Conservation (phyloP, 495 filamentous ascomycete species). For the Talaromyces proteolyticus region DNA sequence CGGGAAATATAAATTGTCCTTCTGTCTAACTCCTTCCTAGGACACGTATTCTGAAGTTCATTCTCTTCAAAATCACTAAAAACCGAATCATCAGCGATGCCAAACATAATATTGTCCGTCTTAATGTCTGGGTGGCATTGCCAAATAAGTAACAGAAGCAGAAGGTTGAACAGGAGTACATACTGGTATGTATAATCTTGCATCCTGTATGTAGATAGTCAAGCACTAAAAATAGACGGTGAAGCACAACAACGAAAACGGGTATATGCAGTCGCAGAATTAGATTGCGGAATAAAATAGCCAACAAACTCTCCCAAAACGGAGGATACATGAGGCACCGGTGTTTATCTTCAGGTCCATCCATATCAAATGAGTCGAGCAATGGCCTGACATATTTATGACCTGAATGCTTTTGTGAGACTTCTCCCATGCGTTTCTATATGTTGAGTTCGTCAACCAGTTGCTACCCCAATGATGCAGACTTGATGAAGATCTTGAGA, state of each 20-base stretch:
- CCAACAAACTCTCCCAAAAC: conserved; percentile 23
- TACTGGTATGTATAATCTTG: conserved; percentile 32
- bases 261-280: conserved; percentile 13
- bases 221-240: conserved; percentile 27
- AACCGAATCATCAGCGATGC: conserved; percentile 25
- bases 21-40: conserved; percentile 20
- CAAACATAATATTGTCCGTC: conserved; percentile 33
- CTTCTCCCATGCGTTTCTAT: conserved; percentile 13
- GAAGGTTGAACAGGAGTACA: neutral
- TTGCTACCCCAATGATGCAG: conserved; percentile 12
- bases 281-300: conserved; percentile 19
- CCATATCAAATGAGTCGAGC: conserved; percentile 24
- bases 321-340: conserved; percentile 23
- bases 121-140: conserved; percentile 35
- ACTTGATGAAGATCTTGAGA: conserved; percentile 20
- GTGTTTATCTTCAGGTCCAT: conserved; percentile 18
- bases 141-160: neutral
- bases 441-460: conserved; percentile 21
- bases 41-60: conserved; percentile 21
- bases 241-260: conserved; percentile 20
- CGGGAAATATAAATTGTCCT: conserved; percentile 29
- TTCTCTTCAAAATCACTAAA: conserved; percentile 21
- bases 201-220: conserved; percentile 33
- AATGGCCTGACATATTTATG: conserved; percentile 17
- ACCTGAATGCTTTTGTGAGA: conserved; percentile 18